Percentiles rank a stretch among this genome's conserved stretches.
Conservation (phyloP, 192 early-diverging fungal species). For the Cetraspora pellucida region DNA sequence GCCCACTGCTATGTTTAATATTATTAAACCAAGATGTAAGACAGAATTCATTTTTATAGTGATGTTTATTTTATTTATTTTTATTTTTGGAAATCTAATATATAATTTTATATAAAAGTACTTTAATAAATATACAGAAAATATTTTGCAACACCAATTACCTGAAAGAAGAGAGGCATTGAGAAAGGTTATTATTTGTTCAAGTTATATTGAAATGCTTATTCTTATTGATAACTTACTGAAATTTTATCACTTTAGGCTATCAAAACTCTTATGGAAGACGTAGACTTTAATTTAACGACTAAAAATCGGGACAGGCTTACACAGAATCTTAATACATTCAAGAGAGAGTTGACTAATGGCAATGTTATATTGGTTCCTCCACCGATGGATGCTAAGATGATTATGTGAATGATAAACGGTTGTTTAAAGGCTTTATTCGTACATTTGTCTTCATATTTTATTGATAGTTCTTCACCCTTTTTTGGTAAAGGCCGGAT, state of each 20-base stretch:
- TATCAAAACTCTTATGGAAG: slow-evolving; percentile 61
- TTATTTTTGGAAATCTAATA: background rate
- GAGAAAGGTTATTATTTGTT: slow-evolving; percentile 38
- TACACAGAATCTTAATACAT: slow-evolving; percentile 62
- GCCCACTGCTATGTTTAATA: slow-evolving; percentile 79
- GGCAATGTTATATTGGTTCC: slow-evolving; percentile 21
- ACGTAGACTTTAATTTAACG: slow-evolving; percentile 53
- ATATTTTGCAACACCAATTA: slow-evolving; percentile 28
- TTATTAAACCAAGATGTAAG: slow-evolving; percentile 70
- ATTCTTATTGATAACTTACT: background rate
- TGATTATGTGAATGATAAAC: slow-evolving; percentile 23
- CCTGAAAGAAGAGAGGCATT: slow-evolving; percentile 47
- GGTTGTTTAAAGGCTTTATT: too few relatives aligned
- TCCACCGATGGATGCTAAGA: slow-evolving; percentile 20
- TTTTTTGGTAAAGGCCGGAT: too few relatives aligned
- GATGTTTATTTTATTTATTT: background rate
- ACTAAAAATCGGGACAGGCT: slow-evolving; percentile 66
- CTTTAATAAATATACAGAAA: slow-evolving; percentile 1
- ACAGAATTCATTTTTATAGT: background rate
- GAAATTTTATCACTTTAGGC: slow-evolving; percentile 42
- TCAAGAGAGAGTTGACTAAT: slow-evolving; percentile 49
- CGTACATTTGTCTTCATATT: too few relatives aligned
- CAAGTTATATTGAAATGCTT: background rate
- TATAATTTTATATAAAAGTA: background rate
- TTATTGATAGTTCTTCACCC: too few relatives aligned